Evolutionary conservation across 495 filamentous ascomycete genomes (phyloP), one percentile per base, ranked within the genome.

Genomic region (Aspergillus affinis): DNA sequence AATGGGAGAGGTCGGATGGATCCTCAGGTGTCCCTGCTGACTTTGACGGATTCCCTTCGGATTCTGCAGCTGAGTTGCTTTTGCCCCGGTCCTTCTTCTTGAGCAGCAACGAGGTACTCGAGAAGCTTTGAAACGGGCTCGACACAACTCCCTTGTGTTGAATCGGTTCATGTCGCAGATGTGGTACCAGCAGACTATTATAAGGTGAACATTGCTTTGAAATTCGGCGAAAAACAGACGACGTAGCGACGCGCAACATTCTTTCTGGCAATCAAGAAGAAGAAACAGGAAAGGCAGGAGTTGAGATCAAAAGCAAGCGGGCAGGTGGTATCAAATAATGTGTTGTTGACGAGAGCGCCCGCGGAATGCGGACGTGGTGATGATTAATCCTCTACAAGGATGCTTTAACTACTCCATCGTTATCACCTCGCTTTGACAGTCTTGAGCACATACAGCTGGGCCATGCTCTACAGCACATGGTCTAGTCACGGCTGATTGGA

Each of bases 1-100:
- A 76, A 61, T 81, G 74, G 7, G 82, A 79, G 61, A 94, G 82
- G 74, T 93, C 86, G 68, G 82, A 86, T 6, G 89, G 88, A 65
- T 93, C 84, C 1, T 78, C 75, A 0, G 69, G 57, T 44, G 68
- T 46, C 6, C 29, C 47, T 10, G 12, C 62, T 9, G 78, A 54
- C 15, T 57, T 68, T 1, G 60, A 51, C 18, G 54, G 13, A 10
- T n/a, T 64, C 41, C 2, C 45, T 18, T 58, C 65, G 29, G 50
- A 52, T 15, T 54, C 67, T 13, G 58, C 36, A 60, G 50, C 23
- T n/a, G 64, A 49, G 47, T 18, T 18, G 55, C 65, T 65, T 58
- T 71, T 74, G 30, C 57, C 36, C 57, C 76, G 77, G 54, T 75
- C 75, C 46, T 73, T 76, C 55, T 77, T 79, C 54, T 78, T 78